phyloP scores from a whole-genome alignment of 305 asterid species.

The Ilex paraguariensis region DNA sequence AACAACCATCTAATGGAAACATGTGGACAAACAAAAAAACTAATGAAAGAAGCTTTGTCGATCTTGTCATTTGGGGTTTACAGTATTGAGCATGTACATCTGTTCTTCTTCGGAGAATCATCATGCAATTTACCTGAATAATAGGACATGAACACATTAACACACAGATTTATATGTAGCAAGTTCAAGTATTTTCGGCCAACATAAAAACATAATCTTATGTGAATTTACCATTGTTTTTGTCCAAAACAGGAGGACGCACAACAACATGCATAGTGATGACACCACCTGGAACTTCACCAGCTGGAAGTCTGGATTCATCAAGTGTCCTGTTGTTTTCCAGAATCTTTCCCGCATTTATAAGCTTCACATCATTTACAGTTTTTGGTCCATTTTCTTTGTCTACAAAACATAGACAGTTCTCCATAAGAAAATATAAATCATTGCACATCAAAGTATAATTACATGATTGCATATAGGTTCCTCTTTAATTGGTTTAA shows the following conservation, averaged over 20 bases:
- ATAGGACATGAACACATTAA: conserved; percentile 4
- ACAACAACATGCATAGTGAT: conserved; percentile 91
- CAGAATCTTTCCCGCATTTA: conserved; percentile 83
- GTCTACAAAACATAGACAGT: conserved; percentile 32
- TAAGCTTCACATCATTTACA: conserved; percentile 73
- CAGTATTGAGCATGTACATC: conserved; percentile 67
- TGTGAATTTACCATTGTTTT: conserved; percentile 54
- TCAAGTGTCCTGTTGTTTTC: conserved; percentile 76
- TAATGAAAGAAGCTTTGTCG: conserved; percentile 11
- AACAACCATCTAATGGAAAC: too few relatives aligned
- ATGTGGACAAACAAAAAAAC: too few relatives aligned
- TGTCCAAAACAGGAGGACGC: conserved; percentile 69
- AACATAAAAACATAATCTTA: neutral
- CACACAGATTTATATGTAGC: neutral
- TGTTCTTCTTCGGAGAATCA: conserved; percentile 43
- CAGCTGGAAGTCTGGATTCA: conserved; percentile 76
- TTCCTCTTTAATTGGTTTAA: too few relatives aligned
- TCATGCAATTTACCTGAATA: conserved; percentile 52
- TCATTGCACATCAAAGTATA: too few relatives aligned
- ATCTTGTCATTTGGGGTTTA: conserved; percentile 15
- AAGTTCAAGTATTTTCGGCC: neutral
- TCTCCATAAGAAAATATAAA: too few relatives aligned
- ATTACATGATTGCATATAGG: too few relatives aligned
- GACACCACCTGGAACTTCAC: conserved; percentile 90
- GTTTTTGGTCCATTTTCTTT: conserved; percentile 78